A percentile compares a stretch with the other conserved stretches of the same genome.
phyloP scores from a whole-genome alignment of 2,329 filamentous ascomycete genomes.

The Ustulina deusta region DNA sequence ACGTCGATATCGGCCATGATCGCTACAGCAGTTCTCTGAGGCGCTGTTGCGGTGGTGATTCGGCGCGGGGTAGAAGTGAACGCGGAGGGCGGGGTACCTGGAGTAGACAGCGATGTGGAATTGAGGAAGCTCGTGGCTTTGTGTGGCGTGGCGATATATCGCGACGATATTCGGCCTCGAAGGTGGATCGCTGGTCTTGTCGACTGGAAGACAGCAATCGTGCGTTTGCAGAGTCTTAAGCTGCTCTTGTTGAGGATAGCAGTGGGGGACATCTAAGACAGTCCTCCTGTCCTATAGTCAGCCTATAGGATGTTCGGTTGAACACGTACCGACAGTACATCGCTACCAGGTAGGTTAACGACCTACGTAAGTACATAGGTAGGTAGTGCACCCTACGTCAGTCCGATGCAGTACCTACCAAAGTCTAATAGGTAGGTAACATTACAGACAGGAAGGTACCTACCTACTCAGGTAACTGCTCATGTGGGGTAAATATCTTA shows the following conservation, averaged over 20 bases:
- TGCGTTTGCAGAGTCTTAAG: conserved; percentile 7
- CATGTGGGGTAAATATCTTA: conserved; percentile 1
- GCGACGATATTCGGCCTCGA: conserved; percentile 6
- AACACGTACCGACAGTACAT: not conserved
- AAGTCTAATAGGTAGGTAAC: conserved; percentile 1
- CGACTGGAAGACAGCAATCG: conserved; percentile 1
- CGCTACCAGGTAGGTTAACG: not conserved
- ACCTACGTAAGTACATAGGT: not conserved
- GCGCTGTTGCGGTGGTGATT: conserved; percentile 34
- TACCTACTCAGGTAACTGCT: conserved; percentile 28
- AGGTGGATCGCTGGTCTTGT: not conserved
- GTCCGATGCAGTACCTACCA: not conserved
- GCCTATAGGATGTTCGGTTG: conserved; percentile 16
- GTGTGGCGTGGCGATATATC: conserved; percentile 7
- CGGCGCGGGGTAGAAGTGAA: conserved; percentile 36
- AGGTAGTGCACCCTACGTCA: not conserved
- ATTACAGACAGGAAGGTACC: not conserved
- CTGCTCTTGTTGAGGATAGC: conserved; percentile 21
- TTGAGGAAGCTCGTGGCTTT: not conserved
- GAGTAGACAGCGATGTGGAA: conserved; percentile 1
- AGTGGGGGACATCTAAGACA: conserved; percentile 14
- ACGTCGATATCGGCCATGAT: conserved; percentile 56
- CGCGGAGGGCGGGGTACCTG: conserved; percentile 43
- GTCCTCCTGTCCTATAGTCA: not conserved
- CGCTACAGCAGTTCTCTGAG: conserved; percentile 25